Conservation (phyloP, 2,329 filamentous ascomycete genomes). For the Tolypocladium tundrense region DNA sequence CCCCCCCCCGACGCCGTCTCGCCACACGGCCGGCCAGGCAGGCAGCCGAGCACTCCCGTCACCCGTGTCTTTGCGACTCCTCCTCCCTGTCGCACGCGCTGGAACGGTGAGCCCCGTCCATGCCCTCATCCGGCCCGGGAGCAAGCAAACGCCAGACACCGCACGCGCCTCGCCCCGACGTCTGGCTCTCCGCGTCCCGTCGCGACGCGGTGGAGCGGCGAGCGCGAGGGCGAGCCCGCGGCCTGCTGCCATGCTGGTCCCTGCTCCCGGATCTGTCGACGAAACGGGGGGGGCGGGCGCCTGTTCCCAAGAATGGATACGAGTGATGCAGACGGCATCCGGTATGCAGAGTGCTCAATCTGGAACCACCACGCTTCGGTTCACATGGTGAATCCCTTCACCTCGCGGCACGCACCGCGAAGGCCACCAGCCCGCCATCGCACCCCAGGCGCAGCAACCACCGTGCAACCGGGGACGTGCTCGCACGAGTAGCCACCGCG, state of each 20-base stretch:
- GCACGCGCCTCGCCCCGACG: background rate
- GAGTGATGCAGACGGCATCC: background rate
- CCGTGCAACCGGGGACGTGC: background rate
- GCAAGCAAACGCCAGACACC: background rate
- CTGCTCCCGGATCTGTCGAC: background rate
- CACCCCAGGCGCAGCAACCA: background rate
- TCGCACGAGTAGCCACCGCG: background rate
- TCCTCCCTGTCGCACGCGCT: background rate
- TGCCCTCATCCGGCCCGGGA: background rate
- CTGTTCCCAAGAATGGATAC: background rate
- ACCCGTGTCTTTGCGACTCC: background rate
- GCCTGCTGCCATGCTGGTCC: background rate
- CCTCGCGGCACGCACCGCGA: background rate
- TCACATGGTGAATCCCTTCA: background rate
- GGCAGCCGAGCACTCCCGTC: background rate
- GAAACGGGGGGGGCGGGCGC: background rate
- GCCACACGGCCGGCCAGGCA: background rate
- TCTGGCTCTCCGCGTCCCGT: background rate
- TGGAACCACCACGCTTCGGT: background rate
- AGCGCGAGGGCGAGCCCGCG: background rate
- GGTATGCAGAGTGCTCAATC: background rate
- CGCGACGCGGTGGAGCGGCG: background rate
- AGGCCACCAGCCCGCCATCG: too few relatives aligned
- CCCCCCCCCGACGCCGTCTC: conserved; percentile 8
- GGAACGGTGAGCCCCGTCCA: background rate